Evolutionary conservation across 139 green algal genomes (phyloP).

Genomic region (Auxenochlorella protothecoides): DNA sequence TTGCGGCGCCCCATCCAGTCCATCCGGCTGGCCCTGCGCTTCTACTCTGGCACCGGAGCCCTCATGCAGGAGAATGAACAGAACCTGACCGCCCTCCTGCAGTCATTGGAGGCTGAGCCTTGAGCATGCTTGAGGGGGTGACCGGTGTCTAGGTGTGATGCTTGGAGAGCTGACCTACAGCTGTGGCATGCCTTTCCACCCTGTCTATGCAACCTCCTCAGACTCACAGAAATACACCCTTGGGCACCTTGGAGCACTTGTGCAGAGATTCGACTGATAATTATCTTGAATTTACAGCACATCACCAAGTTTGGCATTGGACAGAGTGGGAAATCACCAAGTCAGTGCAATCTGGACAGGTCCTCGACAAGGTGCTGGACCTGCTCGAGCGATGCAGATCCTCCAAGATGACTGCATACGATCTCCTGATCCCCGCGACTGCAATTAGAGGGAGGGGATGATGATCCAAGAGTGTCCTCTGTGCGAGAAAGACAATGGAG

Average conservation of each 20-base stretch:
- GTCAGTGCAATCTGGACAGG: conserved; percentile 54
- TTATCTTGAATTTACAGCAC: too few species aligned
- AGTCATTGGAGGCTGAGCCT: not conserved
- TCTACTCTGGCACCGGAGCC: not conserved
- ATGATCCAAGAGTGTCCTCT: too few species aligned
- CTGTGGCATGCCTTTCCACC: not conserved
- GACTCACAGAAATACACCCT: not conserved
- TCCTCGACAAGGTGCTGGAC: conserved; percentile 57
- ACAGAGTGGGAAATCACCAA: not conserved
- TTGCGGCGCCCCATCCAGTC: not conserved
- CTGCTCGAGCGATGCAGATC: conserved; percentile 7
- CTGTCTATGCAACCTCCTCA: not conserved
- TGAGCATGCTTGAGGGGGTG: not conserved
- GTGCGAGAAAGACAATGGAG: too few species aligned
- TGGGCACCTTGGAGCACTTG: not conserved
- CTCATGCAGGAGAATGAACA: not conserved
- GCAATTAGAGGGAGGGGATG: too few species aligned
- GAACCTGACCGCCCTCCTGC: not conserved
- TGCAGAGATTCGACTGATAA: too few species aligned
- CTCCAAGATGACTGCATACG: not conserved
- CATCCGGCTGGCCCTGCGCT: not conserved
- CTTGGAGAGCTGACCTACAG: too few species aligned
- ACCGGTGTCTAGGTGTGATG: not conserved
- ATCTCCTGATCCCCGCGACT: too few species aligned
- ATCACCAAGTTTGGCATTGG: too few species aligned